Percentiles rank a stretch among this genome's conserved stretches.
These are phyloP conservation scores for Basipetospora chlamydospora DNA, from an alignment of 2,329 filamentous ascomycete genomes.

Conservation along the genomic window DNA sequence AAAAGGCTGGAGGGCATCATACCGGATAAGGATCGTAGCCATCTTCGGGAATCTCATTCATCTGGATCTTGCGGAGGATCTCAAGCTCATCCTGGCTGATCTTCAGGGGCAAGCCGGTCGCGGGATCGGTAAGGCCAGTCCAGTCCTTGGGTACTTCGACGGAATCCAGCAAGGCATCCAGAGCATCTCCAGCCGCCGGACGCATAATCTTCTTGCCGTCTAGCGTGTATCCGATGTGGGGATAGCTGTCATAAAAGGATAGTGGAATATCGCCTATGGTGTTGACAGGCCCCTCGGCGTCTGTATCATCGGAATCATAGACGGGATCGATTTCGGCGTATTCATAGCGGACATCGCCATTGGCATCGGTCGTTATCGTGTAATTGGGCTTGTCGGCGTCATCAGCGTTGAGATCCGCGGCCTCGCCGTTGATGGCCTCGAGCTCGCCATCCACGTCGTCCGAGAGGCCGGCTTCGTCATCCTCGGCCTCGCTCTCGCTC, in stretches of 20 bases:
- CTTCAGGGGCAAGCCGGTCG: slow-evolving; percentile 84
- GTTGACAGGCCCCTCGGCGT: slow-evolving; percentile 64
- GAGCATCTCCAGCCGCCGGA: slow-evolving; percentile 80
- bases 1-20: slow-evolving; percentile 15
- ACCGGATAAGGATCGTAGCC: slow-evolving; percentile 87
- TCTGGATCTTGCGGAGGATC: slow-evolving; percentile 73
- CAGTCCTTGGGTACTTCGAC: slow-evolving; percentile 96
- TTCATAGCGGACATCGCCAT: slow-evolving; percentile 78
- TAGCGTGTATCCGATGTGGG: slow-evolving; percentile 97
- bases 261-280: slow-evolving; percentile 92
- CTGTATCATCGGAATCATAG: slow-evolving; percentile 92
- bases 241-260: slow-evolving; percentile 92
- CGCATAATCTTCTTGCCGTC: slow-evolving; percentile 97
- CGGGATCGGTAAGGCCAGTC: slow-evolving; percentile 88
- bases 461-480: slow-evolving; percentile 30
- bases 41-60: slow-evolving; percentile 75
- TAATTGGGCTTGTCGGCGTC: slow-evolving; percentile 25
- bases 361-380: slow-evolving; percentile 60
- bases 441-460: slow-evolving; percentile 22
- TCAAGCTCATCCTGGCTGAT: slow-evolving; percentile 80
- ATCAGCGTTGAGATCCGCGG: slow-evolving; percentile 15
- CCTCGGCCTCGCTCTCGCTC: slow-evolving; percentile 17
- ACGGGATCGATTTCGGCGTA: slow-evolving; percentile 89
- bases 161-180: slow-evolving; percentile 87
- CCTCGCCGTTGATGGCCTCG: slow-evolving; percentile 21